These are phyloP conservation scores for Xylariaceae sp. DNA, from an alignment of 2,329 filamentous ascomycete genomes.

Conservation along the genomic window DNA sequence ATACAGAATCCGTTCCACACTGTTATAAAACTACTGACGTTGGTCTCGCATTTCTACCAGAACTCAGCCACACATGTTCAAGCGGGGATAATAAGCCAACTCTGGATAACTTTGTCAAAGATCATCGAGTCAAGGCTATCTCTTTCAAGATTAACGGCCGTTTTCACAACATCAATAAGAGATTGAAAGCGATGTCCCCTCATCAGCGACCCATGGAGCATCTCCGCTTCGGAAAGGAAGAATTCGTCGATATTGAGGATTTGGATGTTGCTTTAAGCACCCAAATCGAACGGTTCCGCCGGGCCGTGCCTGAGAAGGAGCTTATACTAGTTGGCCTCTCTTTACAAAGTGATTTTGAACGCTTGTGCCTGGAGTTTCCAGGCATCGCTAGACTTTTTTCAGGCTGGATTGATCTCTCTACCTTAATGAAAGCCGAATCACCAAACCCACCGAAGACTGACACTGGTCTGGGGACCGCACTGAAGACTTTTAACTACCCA, in stretches of 20 bases:
- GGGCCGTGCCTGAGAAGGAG: background rate
- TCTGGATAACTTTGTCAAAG: background rate
- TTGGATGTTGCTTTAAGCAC: background rate
- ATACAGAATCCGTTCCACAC: background rate
- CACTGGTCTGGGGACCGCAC: background rate
- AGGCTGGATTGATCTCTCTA: conserved; percentile 17
- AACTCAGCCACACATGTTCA: background rate
- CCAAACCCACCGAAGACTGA: background rate
- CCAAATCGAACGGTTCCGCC: background rate
- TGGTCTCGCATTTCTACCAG: conserved; percentile 19
- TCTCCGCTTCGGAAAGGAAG: background rate
- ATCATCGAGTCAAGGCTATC: background rate
- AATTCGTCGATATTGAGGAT: conserved; percentile 14
- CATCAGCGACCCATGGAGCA: background rate
- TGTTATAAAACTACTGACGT: conserved; percentile 1
- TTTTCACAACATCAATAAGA: background rate
- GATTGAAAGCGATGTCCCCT: background rate
- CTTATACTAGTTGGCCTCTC: conserved; percentile 13
- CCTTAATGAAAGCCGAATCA: conserved; percentile 4
- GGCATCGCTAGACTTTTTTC: conserved; percentile 6
- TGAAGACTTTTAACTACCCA: background rate
- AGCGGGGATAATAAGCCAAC: background rate
- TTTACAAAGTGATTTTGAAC: conserved; percentile 8
- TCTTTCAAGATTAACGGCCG: conserved; percentile 12
- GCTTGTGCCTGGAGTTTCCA: conserved; percentile 9